A percentile compares a stretch with the other conserved stretches of the same genome.
These are phyloP conservation scores for Neurospora hispaniola DNA, from an alignment of 495 filamentous ascomycete species.

Conservation along the genomic window DNA sequence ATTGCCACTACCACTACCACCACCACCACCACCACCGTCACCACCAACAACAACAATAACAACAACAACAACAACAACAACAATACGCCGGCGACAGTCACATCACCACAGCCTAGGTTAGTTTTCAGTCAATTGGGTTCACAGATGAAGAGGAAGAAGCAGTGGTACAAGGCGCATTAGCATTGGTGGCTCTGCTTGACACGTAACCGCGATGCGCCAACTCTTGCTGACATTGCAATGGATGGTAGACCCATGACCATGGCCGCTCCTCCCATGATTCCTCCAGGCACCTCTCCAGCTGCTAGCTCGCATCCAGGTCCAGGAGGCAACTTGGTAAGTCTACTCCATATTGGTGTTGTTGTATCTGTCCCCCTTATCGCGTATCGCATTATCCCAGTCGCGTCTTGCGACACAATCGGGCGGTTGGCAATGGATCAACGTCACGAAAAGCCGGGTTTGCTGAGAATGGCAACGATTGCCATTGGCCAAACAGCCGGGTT, in stretches of 20 bases:
- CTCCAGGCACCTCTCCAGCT: slow-evolving; percentile 50
- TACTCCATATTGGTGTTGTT: slow-evolving; percentile 1
- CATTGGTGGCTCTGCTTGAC: neutral
- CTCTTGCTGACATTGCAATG: neutral
- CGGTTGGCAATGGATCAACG: neutral
- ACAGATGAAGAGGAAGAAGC: neutral
- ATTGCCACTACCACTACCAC: slow-evolving; percentile 34
- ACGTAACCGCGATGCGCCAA: neutral
- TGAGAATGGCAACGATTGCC: slow-evolving; percentile 8
- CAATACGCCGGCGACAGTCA: slow-evolving; percentile 27
- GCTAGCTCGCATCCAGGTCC: slow-evolving; percentile 57
- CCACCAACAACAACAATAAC: no score
- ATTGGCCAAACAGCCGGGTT: slow-evolving; percentile 8
- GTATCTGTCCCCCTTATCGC: neutral
- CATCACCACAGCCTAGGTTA: slow-evolving; percentile 57
- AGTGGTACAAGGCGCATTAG: neutral
- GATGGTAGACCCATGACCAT: slow-evolving; percentile 18
- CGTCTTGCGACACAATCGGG: neutral
- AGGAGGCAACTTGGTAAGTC: slow-evolving; percentile 56
- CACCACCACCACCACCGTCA: no score
- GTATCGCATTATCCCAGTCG: slow-evolving; percentile 2
- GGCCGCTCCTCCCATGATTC: slow-evolving; percentile 23
- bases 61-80: neutral
- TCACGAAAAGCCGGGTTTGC: slow-evolving; percentile 1
- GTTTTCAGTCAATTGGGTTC: slow-evolving; percentile 9